Percentiles rank a stretch among this genome's conserved stretches.
phyloP scores from a whole-genome alignment of 805 yeast species.

The Candida pini region DNA sequence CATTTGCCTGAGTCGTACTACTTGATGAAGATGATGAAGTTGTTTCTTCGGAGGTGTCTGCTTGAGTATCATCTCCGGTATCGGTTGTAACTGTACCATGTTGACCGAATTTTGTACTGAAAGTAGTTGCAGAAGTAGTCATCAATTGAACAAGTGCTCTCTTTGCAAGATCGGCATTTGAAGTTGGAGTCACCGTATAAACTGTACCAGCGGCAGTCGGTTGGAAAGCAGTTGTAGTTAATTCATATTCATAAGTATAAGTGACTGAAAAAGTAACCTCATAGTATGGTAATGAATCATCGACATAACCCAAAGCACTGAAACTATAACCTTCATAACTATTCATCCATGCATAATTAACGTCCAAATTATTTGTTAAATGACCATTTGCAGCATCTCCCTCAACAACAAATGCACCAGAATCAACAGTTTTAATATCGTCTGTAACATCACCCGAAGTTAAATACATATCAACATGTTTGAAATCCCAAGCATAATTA shows the following conservation, averaged over 20 bases:
- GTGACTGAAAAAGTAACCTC: background rate
- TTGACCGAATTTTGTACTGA: background rate
- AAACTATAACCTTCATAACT: background rate
- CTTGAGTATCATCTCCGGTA: background rate
- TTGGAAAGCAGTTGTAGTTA: background rate
- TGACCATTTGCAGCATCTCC: background rate
- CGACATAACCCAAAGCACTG: background rate
- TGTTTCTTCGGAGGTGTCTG: background rate
- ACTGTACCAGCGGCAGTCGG: background rate
- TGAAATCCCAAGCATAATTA: background rate
- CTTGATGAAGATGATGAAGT: too few species aligned
- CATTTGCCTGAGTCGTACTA: background rate
- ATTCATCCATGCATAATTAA: background rate
- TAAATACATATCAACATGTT: background rate
- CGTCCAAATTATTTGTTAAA: background rate
- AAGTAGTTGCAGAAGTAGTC: slow-evolving; percentile 2
- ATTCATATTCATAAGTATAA: background rate
- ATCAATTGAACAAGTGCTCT: slow-evolving; percentile 2
- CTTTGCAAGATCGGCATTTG: background rate
- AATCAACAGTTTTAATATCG: background rate
- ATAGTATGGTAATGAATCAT: background rate
- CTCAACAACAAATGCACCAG: background rate
- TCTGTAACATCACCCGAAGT: background rate
- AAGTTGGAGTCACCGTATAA: background rate
- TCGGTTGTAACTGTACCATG: slow-evolving; percentile 1